Percentiles rank a stretch among this genome's conserved stretches.
Evolutionary conservation across 768 basidiomycete genomes (phyloP).

Genomic region (Podaxis sp.): DNA sequence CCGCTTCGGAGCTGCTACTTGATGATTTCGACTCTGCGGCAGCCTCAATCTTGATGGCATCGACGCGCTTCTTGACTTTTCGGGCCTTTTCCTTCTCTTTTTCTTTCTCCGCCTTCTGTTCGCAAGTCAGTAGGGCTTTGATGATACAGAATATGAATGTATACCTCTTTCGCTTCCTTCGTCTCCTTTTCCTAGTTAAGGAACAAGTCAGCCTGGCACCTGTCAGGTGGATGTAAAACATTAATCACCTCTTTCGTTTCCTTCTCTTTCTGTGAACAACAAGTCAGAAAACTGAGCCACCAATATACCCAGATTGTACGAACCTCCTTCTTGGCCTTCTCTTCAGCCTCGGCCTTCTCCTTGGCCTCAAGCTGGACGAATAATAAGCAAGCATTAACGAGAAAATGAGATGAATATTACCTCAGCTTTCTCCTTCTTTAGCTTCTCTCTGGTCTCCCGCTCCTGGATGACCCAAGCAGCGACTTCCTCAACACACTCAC

Average conservation of each 20-base stretch:
- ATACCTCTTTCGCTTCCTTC: conserved; percentile 56
- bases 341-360: conserved; percentile 76
- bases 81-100: conserved; percentile 29
- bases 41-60: conserved; percentile 44
- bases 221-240: neutral
- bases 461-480: conserved; percentile 77
- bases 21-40: conserved; percentile 24
- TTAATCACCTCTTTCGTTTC: conserved; percentile 38
- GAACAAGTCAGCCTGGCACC: neutral
- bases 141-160: neutral
- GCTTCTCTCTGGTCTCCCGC: conserved; percentile 78
- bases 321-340: conserved; percentile 58
- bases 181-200: conserved; percentile 40
- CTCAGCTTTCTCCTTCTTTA: conserved; percentile 77
- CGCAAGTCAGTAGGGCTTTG: conserved; percentile 27
- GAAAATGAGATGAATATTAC: conserved; percentile 27
- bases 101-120: conserved; percentile 45
- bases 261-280: conserved; percentile 18
- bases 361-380: conserved; percentile 67
- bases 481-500: conserved; percentile 81
- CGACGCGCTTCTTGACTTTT: conserved; percentile 30
- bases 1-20: conserved; percentile 57
- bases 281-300: conserved; percentile 11
- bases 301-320: neutral
- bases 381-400: conserved; percentile 18